Evolutionary conservation across 192 early-diverging fungal genomes (phyloP).

Genomic region (Umbelopsis sp.): DNA sequence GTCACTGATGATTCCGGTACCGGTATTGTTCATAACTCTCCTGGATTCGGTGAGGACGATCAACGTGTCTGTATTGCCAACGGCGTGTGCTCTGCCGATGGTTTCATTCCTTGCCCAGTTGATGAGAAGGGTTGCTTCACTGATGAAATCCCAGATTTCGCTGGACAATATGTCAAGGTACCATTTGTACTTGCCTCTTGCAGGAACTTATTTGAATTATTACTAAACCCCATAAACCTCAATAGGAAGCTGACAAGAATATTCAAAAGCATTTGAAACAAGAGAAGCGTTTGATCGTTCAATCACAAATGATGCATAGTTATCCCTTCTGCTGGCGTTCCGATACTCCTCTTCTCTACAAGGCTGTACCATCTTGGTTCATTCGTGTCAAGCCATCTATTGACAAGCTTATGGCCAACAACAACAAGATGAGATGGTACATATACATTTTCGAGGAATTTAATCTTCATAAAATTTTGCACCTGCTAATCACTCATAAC

Average conservation of each 20-base stretch:
- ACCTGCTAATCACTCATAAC: constrained; percentile 13
- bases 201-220: neutral
- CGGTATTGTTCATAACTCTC: constrained; percentile 97
- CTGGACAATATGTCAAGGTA: constrained; percentile 85
- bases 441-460: neutral
- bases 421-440: constrained; percentile 84
- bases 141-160: constrained; percentile 74
- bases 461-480: constrained; percentile 10
- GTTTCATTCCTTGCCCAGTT: constrained; percentile 88
- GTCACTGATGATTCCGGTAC: constrained; percentile 95
- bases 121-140: constrained; percentile 86
- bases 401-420: constrained; percentile 87
- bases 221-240: constrained; percentile 22
- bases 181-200: neutral
- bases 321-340: constrained; percentile 99
- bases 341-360: constrained; percentile 96
- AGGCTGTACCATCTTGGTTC: constrained; percentile 97
- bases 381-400: constrained; percentile 85
- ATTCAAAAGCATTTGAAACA: constrained; percentile 92
- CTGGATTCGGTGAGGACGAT: constrained; percentile 99
- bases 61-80: constrained; percentile 88
- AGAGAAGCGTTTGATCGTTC: constrained; percentile 82
- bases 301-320: constrained; percentile 87
- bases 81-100: constrained; percentile 81
- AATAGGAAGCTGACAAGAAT: constrained; percentile 88